Base-by-base conservation (phyloP, 2,329 filamentous ascomycete species). In the Niveomyces coronatus region DNA sequence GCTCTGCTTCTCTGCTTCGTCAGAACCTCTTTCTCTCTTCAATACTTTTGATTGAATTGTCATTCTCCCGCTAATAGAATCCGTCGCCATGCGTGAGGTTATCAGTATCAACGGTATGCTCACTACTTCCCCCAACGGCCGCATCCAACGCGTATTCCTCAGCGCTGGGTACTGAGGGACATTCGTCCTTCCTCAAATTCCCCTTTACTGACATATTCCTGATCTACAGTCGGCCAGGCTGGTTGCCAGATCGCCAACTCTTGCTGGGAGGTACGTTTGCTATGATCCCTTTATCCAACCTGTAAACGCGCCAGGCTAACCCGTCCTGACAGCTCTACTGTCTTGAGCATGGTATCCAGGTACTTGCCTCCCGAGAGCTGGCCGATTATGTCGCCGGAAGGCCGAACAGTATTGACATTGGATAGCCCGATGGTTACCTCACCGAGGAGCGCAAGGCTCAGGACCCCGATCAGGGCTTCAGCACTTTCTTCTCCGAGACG, bases 181-280 rank as follows among this genome's bases (percentile, higher is more conserved):
- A 34, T 30, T 15, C n/a, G 30, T 27, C 41, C 44, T 43, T 19
- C 15, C 10, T 38, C 35, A 13, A 9, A 26, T 29, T 13, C 24
- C 40, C 30, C 31, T 29, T 23, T 55, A 29, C 67, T 55, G 75
- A 82, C 62, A 83, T 70, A 27, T 49, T 52, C 58, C 56, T 64
- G 46, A 54, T 60, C 59, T 34, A 19, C 66, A 98, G 91, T 98
- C 76, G 91, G 91, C 71, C 91, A 98, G 79, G 91, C 91, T 65
- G 91, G 91, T 83, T 96, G 91, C 81, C 91, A 98, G 68, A 98
- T 98, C 63, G 91, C 89, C 72, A 98, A 98, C 76, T 91, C 91
- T 57, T 96, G 91, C 81, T 98, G 91, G 91, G 91, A 98, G 87
- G 91, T 98, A 73, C 74, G 85, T 74, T 59, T 56, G 44, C 42